Evolutionary conservation across 345 rosid species (phyloP), one percentile per base, ranked within the genome.

Genomic region (Physaria fendleri): DNA sequence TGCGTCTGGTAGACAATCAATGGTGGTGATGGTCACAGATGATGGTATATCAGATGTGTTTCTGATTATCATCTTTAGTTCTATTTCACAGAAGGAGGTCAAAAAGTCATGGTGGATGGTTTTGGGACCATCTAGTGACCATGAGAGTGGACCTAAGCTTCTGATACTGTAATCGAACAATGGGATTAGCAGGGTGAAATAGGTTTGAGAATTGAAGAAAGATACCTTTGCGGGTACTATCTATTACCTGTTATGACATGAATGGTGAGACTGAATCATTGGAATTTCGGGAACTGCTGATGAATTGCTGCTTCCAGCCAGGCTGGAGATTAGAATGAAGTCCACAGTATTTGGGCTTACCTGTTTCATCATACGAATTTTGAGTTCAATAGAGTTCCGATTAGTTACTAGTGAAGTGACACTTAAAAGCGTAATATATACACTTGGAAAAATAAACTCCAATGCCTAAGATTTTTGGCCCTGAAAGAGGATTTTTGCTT

Each of bases 161-260:
- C 76, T 67, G 65, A 79, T 81, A 60, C 95, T 93, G 77, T 11
- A 35, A 67, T 32, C 52, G 68, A 60, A 16, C 54, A 43, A 50
- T 8, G 15, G 2, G 33, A 10, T 18, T 25, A 46, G 2, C n/a
- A 58, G 55, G 10, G 46, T 15, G 14, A 50, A 18, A 43, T 27
- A 34, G 13, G 23, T 40, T 35, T 52, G 44, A 47, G 47, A 40
- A 59, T 48, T 49, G 6, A 32, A 37, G 56, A 24, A 62, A 43
- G 23, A 18, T 10, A 29, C 37, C 24, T 4, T 20, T 35, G 21
- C 9, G 25, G 12, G 32, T 1, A 14, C 12, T 15, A 83, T 61
- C 12, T 15, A 83, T 61, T 82, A 74, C 99, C 90, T 85, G 82
- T 89, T 83, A 68, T 75, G 76, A 62, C 97, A 93, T 56, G 78